Evolutionary conservation across 805 yeast genomes (phyloP), one percentile per base, ranked within the genome.

Genomic region (Wickerhamiella vanderwaltii): DNA sequence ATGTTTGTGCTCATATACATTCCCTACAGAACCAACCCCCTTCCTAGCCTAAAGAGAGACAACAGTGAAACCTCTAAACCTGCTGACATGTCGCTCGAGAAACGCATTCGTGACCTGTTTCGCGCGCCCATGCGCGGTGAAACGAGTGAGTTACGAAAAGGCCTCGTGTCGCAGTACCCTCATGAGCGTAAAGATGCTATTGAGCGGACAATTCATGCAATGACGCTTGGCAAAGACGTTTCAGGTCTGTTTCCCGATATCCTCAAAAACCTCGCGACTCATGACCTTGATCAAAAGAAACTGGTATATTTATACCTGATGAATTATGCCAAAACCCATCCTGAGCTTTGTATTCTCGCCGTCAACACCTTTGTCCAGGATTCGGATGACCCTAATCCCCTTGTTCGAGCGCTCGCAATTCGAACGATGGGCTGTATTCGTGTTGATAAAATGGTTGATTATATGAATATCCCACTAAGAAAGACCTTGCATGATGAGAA

Each of bases 401-500:
- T 93, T 52, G 87, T 91, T 19, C 71, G 97, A 43, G 95, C 97
- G 1, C 72, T 91, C 63, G 97, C 99, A 0, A 87, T 91, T 46
- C 74, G 98, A 56, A 91, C 99, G 9, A 91, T 91, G 99, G 97
- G 98, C 0, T 88, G 96, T 65, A 86, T 91, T 39, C 68, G 97
- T 34, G 97, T 91, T 15, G 94, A 83, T 56, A 87, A 82, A 60
- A 87, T 91, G 77, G 83, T 86, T 32, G 97, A 88, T 57, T 91
- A 91, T 58, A 75, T 91, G 77, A 91, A 85, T 48, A 77, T 79
- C 16, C 98, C 98, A 0, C 66, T 91, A 49, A 77, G 78, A 48
- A 72, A 82, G 52, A 87, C 97, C 1, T 65, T 91, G 51, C 70
- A 68, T 45, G 98, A 91, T 63, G 96, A 87, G 55, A 87, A 87